phyloP scores from a whole-genome alignment of 345 rosid genomes.

The Reutealis trisperma region DNA sequence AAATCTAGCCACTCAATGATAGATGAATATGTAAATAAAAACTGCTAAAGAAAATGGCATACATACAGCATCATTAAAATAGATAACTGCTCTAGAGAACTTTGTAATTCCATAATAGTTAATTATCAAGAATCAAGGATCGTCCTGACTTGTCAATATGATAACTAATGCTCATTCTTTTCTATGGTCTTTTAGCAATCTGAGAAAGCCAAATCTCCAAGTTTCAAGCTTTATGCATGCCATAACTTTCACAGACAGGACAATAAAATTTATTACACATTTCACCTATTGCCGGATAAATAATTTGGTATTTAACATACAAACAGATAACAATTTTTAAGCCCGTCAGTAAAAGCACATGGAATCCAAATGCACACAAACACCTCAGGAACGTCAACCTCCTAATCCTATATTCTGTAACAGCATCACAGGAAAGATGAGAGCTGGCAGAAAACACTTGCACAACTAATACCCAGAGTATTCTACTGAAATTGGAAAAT shows the following conservation, averaged over 20 bases:
- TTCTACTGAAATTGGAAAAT: not conserved
- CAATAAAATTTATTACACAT: not conserved
- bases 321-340: not conserved
- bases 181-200: not conserved
- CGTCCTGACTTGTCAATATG: not conserved
- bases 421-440: not conserved
- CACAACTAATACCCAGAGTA: not conserved
- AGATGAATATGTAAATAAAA: not conserved
- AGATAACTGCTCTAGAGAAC: not conserved
- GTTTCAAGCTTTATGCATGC: not conserved
- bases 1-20: not conserved
- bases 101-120: not conserved
- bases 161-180: not conserved
- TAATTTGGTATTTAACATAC: not conserved
- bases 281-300: not conserved
- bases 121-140: not conserved
- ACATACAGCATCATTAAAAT: not conserved
- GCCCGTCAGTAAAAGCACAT: not conserved
- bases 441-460: not conserved
- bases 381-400: too few relatives aligned
- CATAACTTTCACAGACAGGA: not conserved
- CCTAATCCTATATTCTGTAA: too few relatives aligned
- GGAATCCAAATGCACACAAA: too few relatives aligned
- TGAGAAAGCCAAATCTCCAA: too few relatives aligned
- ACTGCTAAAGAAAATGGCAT: not conserved